Percentiles rank a stretch among this genome's conserved stretches.
Evolutionary conservation across 2,329 filamentous ascomycete genomes (phyloP).

Genomic region (Xylaria sp.): DNA sequence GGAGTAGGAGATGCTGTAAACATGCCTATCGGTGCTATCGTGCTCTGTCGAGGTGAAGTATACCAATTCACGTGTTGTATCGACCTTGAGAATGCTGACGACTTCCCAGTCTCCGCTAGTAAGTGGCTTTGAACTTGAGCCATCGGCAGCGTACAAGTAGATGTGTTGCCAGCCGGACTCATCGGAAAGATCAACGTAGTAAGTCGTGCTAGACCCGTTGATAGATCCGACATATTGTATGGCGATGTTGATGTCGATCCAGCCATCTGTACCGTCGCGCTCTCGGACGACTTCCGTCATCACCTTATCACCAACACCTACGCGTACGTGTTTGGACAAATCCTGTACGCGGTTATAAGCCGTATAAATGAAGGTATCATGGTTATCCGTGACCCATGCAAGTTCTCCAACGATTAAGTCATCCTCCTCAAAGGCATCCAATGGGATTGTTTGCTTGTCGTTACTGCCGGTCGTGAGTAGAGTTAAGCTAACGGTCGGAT

Average conservation of each 20-base stretch:
- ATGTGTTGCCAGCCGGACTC: constrained; percentile 69
- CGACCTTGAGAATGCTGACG: constrained; percentile 62
- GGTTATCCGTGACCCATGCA: constrained; percentile 67
- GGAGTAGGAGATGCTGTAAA: constrained; percentile 69
- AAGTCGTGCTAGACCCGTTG: constrained; percentile 46
- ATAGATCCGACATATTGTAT: constrained; percentile 61
- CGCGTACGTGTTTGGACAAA: constrained; percentile 64
- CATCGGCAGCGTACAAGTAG: constrained; percentile 66
- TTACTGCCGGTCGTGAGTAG: constrained; percentile 59
- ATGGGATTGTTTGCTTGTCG: constrained; percentile 51
- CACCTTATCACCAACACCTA: constrained; percentile 55
- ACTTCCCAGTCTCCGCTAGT: constrained; percentile 73
- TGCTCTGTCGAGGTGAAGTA: constrained; percentile 70
- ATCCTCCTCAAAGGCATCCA: constrained; percentile 63
- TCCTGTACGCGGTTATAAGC: constrained; percentile 74
- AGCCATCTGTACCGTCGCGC: constrained; percentile 64
- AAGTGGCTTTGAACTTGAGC: constrained; percentile 60
- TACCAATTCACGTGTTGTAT: constrained; percentile 59
- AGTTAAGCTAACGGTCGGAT: constrained; percentile 66
- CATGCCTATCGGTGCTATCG: constrained; percentile 70
- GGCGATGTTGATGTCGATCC: constrained; percentile 65
- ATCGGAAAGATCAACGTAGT: constrained; percentile 72
- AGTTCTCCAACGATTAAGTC: constrained; percentile 72
- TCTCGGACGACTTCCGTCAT: constrained; percentile 57
- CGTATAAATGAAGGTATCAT: constrained; percentile 67